Percentiles rank a stretch among this genome's conserved stretches.
phyloP scores from a whole-genome alignment of 352 stramenopile species.

The Globisporangium lucens region DNA sequence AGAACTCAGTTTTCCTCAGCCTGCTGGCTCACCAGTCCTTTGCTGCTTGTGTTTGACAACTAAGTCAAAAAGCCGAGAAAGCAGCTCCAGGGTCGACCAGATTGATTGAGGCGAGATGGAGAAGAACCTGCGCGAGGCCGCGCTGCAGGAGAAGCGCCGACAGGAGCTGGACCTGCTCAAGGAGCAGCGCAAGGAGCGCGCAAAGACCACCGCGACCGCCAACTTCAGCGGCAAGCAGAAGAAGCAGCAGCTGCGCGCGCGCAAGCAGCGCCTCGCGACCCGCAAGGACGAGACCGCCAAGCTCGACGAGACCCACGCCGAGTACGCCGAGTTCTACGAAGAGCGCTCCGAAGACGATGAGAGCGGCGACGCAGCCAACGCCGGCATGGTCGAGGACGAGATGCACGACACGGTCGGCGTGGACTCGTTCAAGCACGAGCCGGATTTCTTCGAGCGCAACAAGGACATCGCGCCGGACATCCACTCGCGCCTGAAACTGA shows the following conservation, averaged over 20 bases:
- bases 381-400: constrained; percentile 16
- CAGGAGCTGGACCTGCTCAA: constrained; percentile 77
- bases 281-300: constrained; percentile 58
- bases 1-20: background rate
- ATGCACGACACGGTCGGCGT: constrained; percentile 27
- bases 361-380: constrained; percentile 11
- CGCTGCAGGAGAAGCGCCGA: constrained; percentile 64
- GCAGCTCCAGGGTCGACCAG: background rate
- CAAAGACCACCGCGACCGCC: constrained; percentile 44
- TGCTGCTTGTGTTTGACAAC: background rate
- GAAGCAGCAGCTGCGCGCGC: constrained; percentile 77
- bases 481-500: constrained; percentile 68
- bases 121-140: constrained; percentile 56
- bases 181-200: constrained; percentile 74
- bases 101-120: constrained; percentile 24
- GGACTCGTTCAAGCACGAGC: constrained; percentile 43
- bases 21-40: background rate
- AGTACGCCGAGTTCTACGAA: constrained; percentile 66
- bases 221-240: constrained; percentile 88
- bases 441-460: constrained; percentile 68
- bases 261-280: constrained; percentile 71
- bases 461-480: constrained; percentile 67
- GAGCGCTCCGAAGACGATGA: constrained; percentile 25
- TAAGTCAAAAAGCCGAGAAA: background rate
- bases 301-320: constrained; percentile 31